Evolutionary conservation across 176 grass and related monocot species (phyloP).

Genomic region (Eleusine coracana): DNA sequence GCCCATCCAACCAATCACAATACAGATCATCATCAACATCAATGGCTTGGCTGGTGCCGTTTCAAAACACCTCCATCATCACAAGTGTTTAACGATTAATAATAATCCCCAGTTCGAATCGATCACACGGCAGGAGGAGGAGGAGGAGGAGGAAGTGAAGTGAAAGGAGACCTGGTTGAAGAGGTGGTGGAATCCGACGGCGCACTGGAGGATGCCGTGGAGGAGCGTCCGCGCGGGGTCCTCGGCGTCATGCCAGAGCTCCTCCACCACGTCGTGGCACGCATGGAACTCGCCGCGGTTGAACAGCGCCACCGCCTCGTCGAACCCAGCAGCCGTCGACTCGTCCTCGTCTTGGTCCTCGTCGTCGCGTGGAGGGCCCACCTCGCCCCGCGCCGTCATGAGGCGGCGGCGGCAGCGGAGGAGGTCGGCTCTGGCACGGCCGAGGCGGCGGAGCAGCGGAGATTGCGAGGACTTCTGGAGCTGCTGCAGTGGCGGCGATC

Average conservation of each 20-base stretch:
- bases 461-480: too few relatives aligned
- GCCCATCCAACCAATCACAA: neutral
- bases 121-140: too few relatives aligned
- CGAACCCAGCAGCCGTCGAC: slow-evolving; percentile 36
- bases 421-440: neutral
- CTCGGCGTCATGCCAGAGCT: slow-evolving; percentile 82
- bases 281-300: slow-evolving; percentile 73
- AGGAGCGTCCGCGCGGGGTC: slow-evolving; percentile 77
- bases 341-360: neutral
- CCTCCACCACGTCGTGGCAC: slow-evolving; percentile 92
- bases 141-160: too few relatives aligned
- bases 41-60: too few relatives aligned
- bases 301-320: slow-evolving; percentile 68
- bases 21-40: too few relatives aligned
- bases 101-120: too few relatives aligned
- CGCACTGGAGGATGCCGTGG: slow-evolving; percentile 79
- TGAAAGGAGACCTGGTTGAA: slow-evolving; percentile 58
- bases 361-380: neutral
- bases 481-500: too few relatives aligned
- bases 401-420: slow-evolving; percentile 58
- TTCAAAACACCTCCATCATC: neutral
- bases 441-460: neutral
- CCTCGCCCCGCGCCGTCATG: slow-evolving; percentile 48
- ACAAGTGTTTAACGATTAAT: too few relatives aligned
- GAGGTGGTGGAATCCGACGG: slow-evolving; percentile 86